Evolutionary conservation across 805 yeast genomes (phyloP), one percentile per base, ranked within the genome.

Genomic region (Candida verbasci): DNA sequence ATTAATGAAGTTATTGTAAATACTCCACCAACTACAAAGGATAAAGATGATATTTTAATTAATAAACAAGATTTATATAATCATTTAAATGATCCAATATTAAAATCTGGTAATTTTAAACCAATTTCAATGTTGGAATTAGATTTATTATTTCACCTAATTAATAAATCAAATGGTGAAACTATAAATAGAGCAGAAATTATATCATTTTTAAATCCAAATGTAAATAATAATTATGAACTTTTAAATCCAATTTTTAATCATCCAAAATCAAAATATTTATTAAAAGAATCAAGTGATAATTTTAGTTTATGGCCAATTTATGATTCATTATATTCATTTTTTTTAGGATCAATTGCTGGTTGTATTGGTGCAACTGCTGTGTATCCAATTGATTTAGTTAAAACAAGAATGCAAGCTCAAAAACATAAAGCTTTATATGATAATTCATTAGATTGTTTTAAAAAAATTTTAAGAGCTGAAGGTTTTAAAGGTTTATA

Each of bases 361-460:
- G 98, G 98, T 41, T 93, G 96, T 49, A 80, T 91, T 60, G 98
- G 98, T 44, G 97, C 98, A n/a, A 86, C 96, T 5, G 86, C 84
- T 11, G 98, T 91, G 29, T 91, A 91, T 58, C 98, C 98, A 22
- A 93, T 93, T 47, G 98, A 91, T 63, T 70, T 93, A 57, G 88
- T 91, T 46, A 91, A 91, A 65, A 91, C 98, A 4, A 78, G 97
- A 60, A 87, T 91, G 95, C 98, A 91, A 65, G 95, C 95, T 43
- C 97, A 91, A 66, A 77, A 87, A 46, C 77, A 78, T 42, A 70
- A 76, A 34, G 64, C 81, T 1, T 65, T 79, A 32, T 91, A 91
- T 62, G 76, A 74, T 43, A 87, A 85, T 52, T 88, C 96, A 7
- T 42, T 80, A 17, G 97, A 91, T 57, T 93, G 97, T 63, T 82